Base-by-base conservation (phyloP, 139 green algal genomes). In the Picochlorum sp. region DNA sequence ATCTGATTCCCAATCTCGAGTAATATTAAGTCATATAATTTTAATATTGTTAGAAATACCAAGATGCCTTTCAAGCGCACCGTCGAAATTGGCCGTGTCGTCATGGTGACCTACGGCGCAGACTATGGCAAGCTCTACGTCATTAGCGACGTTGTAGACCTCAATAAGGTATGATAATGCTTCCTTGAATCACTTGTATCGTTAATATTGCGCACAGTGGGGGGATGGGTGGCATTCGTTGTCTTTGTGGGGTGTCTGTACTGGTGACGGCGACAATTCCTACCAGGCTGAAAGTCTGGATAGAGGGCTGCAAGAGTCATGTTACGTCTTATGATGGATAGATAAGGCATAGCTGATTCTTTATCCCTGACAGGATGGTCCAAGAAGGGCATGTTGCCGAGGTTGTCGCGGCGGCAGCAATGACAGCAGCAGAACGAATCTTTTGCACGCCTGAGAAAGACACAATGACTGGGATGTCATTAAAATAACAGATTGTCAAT, bases 81-180 rank as follows among this genome's bases (percentile, higher is more conserved):
- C 63, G 85, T 98, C 23, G 91, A 98, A 78, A 88, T 98, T 65
- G 94, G 94, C 68, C 90, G 94, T 26, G 88, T 99, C 55, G 87
- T 85, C 66, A 71, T 98, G 55, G 67, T 97, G 50, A 97, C 94
- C 56, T 82, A 68, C 23, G 79, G 78, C 11, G 58, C 69, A 52
- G 76, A 86, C 59, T 68, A 80, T 45, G 81, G 79, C 66, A 82
- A 87, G 60, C 60, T 87, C 49, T 62, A 86, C 24, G 79, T 79
- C 61, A 84, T 79, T 47, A 76, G 73, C 58, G 80, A 87, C 41
- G 65, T 84, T 15, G 72, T 99, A 20, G 91, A 97, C 81, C 83
- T 92, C 61, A 96, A 95, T 82, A 84, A 90, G 79, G 92, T 98
- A 68, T 13, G 47, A 9, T 21, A 10, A 54, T 54, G 11, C n/a